phyloP scores from a whole-genome alignment of 225 moss, liverwort and hornwort genomes.

The Bryum argenteum region DNA sequence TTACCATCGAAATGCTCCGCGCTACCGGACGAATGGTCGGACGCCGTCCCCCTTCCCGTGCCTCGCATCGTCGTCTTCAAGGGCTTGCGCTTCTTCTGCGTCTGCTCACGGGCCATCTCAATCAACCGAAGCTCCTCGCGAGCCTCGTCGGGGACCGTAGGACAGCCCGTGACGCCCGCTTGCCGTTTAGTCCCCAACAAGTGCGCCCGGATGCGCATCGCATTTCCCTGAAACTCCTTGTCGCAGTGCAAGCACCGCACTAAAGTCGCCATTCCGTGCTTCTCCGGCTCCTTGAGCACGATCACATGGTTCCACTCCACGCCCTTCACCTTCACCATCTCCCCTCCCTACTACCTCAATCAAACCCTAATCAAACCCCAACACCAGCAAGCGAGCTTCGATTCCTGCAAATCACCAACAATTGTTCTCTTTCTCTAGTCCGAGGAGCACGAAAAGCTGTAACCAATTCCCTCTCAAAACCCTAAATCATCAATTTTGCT shows the following conservation, averaged over 20 bases:
- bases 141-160: constrained; percentile 52
- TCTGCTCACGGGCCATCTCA: constrained; percentile 45
- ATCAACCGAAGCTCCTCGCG: constrained; percentile 60
- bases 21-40: constrained; percentile 55
- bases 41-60: constrained; percentile 24
- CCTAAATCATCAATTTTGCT: too few relatives aligned
- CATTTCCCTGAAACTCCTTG: constrained; percentile 65
- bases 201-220: constrained; percentile 68
- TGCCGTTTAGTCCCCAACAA: constrained; percentile 57
- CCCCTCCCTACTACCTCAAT: too few relatives aligned
- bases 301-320: constrained; percentile 62
- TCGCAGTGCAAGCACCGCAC: constrained; percentile 59
- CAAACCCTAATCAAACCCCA: too few relatives aligned
- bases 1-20: constrained; percentile 57
- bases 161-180: constrained; percentile 57
- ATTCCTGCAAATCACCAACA: too few relatives aligned
- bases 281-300: constrained; percentile 64
- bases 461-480: too few relatives aligned
- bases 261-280: constrained; percentile 66
- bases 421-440: too few relatives aligned
- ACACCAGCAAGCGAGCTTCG: too few relatives aligned
- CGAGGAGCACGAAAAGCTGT: too few relatives aligned
- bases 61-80: constrained; percentile 19
- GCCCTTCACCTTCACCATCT: constrained; percentile 69
- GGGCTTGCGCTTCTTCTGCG: constrained; percentile 53